Evolutionary conservation across 768 basidiomycete species (phyloP), one percentile per base, ranked within the genome.

Genomic region (Auriscalpium microsporum): DNA sequence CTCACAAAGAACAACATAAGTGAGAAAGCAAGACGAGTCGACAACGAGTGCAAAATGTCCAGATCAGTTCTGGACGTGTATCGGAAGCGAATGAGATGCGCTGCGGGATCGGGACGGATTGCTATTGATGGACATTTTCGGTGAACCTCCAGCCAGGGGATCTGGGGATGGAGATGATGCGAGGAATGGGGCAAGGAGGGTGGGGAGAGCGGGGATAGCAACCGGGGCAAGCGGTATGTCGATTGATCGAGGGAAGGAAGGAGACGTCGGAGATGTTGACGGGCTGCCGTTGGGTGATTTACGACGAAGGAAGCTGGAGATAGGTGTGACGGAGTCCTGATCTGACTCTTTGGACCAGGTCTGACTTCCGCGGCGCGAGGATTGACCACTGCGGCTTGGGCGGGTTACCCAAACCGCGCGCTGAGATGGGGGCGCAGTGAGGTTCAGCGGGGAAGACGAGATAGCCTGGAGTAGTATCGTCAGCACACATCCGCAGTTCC

Each of bases 231-330:
- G 64, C 69, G 68, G 60, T 70, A 68, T 63, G 68, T 67, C 63
- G 50, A 48, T 63, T 52, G 36, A 61, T 48, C 56, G 60, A 53
- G 56, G 63, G 68, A 68, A 62, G 73, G 74, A 50, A 69, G 76
- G 53, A 55, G 63, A 87, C 10, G 79, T 78, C 11, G 85, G 79
- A 2, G 83, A 81, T 14, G 80, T 82, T 0, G 87, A 87, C 10
- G 88, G 87, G 40, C 79, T 76, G 56, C 28, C 28, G 28, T 82
- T 81, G 33, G 88, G 87, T 1, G 87, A 87, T 70, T 83, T 87
- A 58, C 88, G 82, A 59, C 89, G 86, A 45, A 87, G 83, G 56
- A 86, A 90, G 40, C 80, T 78, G 28, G 89, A 91, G 53, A 91
- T 90, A 53, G 89, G 89, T 13, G 84, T 87, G 63, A 63, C 67